Base-by-base conservation (phyloP, 257 asterid genomes). In the Forsythia viridissima region DNA sequence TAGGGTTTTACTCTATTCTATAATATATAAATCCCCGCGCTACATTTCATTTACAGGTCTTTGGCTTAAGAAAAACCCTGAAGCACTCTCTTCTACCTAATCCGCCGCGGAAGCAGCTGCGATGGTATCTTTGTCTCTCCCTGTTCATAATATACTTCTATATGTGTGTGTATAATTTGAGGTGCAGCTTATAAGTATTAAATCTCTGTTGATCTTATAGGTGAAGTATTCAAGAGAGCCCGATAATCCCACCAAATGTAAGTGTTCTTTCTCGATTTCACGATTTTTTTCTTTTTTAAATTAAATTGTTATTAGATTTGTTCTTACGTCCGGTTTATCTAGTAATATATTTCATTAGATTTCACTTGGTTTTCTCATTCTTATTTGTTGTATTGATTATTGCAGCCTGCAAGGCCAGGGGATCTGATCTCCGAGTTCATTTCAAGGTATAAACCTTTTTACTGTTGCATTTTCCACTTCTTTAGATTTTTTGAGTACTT, bases 341-440 rank as follows among this genome's bases (percentile, higher is more conserved):
- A 5, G 51, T 43, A 43, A 6, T 74, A 16, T 7, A 8, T 65
- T 13, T 61, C 5, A 40, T 51, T 51, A 4, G 20, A 10, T 13
- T 20, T 12, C 42, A 4, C 39, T 11, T 15, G 74, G 3, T 5
- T 36, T 20, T 57, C 30, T 57, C 4, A n/a, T 7, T n/a, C 34
- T 57, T 57, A 57, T n/a, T 8, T 15, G 61, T 70, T 42, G 71
- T 9, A 20, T 6, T 75, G 15, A 46, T 36, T 21, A 77, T 76
- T 83, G 74, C 88, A 89, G 92, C 91, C 51, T 89, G 92, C 92
- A 87, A 89, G 73, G 88, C 92, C 18, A 77, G 83, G 84, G 92
- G 92, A 34, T 82, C 89, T 13, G 91, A 85, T 79, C 87, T 89
- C 72, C 80, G 92, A 68, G 92, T 89, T 82, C 92, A 89, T 67